Evolutionary conservation across 2,329 filamentous ascomycete species (phyloP).

Genomic region (Ophiocordyceps unilateralis): DNA sequence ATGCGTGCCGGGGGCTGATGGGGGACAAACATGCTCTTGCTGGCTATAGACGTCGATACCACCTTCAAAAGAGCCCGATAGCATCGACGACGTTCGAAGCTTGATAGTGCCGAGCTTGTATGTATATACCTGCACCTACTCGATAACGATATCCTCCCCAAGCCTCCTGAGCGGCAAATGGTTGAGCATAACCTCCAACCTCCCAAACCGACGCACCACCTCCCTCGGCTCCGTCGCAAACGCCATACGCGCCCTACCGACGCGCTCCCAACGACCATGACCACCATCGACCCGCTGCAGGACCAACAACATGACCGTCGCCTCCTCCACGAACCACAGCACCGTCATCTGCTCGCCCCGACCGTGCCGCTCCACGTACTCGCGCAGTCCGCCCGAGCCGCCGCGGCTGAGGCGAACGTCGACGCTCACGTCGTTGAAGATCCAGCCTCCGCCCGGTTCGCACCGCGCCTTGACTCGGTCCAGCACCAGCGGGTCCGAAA

Average conservation of each 20-base stretch:
- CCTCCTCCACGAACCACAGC: conserved; percentile 18
- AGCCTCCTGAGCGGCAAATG: conserved; percentile 14
- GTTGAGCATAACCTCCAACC: conserved; percentile 14
- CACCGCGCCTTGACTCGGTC: conserved; percentile 16
- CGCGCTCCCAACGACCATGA: conserved; percentile 16
- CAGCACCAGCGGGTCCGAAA: conserved; percentile 15
- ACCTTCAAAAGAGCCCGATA: too few relatives aligned
- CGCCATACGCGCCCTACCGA: conserved; percentile 18
- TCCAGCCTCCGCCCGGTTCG: conserved; percentile 12
- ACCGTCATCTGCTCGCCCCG: conserved; percentile 18
- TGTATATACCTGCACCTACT: conserved; percentile 7
- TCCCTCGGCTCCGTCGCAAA: conserved; percentile 16
- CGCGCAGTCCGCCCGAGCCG: conserved; percentile 10
- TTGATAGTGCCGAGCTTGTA: too few relatives aligned
- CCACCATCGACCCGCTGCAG: conserved; percentile 10
- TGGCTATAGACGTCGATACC: too few relatives aligned
- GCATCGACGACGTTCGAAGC: too few relatives aligned
- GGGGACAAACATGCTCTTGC: too few relatives aligned
- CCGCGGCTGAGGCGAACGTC: conserved; percentile 15
- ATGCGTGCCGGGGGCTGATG: too few relatives aligned
- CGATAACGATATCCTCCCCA: conserved; percentile 16
- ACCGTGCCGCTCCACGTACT: conserved; percentile 16
- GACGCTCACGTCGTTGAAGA: conserved; percentile 17
- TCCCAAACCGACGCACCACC: conserved; percentile 12
- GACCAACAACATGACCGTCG: conserved; percentile 15